A percentile compares a stretch with the other conserved stretches of the same genome.
These are phyloP conservation scores for Epicoccum nigrum DNA, from an alignment of 2,329 filamentous ascomycete species.

Conservation along the genomic window DNA sequence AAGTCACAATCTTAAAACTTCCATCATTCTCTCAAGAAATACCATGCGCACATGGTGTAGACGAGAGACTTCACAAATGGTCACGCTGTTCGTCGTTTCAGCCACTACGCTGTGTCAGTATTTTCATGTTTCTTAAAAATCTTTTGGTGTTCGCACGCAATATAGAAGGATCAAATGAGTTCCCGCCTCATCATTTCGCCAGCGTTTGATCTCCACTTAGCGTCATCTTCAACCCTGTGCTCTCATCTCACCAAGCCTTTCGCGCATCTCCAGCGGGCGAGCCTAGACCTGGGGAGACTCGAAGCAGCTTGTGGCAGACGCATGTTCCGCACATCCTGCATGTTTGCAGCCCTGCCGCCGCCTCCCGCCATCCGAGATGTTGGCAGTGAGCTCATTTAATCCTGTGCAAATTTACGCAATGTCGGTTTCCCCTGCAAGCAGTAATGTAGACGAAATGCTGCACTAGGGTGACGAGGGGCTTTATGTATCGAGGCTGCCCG, in stretches of 20 bases:
- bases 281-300: conserved; percentile 19
- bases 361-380: conserved; percentile 3
- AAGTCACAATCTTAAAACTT: conserved; percentile 7
- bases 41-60: neutral
- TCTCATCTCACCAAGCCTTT: conserved; percentile 25
- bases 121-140: conserved; percentile 3
- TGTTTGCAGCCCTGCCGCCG: conserved; percentile 19
- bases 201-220: conserved; percentile 43
- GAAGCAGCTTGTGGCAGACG: conserved; percentile 1
- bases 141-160: conserved; percentile 9
- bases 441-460: conserved; percentile 19
- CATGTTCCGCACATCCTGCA: conserved; percentile 13
- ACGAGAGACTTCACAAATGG: neutral
- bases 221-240: conserved; percentile 19
- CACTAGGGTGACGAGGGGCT: conserved; percentile 19
- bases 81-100: neutral
- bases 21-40: neutral
- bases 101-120: neutral
- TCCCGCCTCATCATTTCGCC: conserved; percentile 37
- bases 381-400: conserved; percentile 25
- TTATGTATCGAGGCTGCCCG: conserved; percentile 25
- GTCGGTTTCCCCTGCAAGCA: conserved; percentile 16
- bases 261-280: conserved; percentile 12
- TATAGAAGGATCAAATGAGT: conserved; percentile 16
- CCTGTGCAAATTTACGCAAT: conserved; percentile 29